Conservation (phyloP, 805 yeast species). For the Starmerella sp. region DNA sequence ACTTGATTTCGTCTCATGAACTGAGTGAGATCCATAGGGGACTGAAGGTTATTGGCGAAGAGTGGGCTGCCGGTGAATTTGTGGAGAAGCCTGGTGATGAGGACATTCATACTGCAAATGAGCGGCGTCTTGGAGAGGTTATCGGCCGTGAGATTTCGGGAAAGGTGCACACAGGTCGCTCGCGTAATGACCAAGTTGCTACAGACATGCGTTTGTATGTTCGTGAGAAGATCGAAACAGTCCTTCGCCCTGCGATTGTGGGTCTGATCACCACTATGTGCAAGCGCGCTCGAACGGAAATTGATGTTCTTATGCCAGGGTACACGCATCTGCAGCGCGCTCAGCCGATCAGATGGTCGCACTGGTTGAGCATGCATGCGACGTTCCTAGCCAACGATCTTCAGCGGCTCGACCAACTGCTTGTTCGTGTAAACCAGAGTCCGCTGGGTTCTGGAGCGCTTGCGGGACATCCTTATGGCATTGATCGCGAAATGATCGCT, state of each 20-base stretch:
- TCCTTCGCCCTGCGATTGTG: constrained; percentile 45
- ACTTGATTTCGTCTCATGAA: constrained; percentile 63
- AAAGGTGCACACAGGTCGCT: constrained; percentile 97
- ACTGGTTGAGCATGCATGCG: constrained; percentile 90
- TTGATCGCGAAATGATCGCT: constrained; percentile 86
- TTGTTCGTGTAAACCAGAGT: constrained; percentile 69
- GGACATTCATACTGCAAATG: constrained; percentile 97
- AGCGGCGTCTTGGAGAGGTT: constrained; percentile 91
- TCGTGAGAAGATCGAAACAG: constrained; percentile 51
- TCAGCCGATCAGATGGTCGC: constrained; percentile 99
- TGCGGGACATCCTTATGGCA: constrained; percentile 99
- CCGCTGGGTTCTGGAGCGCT: constrained; percentile 97
- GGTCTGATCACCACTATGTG: constrained; percentile 56
- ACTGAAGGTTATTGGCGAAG: constrained; percentile 53
- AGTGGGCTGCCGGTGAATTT: constrained; percentile 66
- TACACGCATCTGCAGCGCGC: constrained; percentile 98
- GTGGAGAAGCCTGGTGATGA: constrained; percentile 83
- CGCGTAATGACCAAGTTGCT: constrained; percentile 97
- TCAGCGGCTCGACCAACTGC: constrained; percentile 69
- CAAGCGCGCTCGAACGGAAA: constrained; percentile 71
- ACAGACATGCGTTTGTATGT: constrained; percentile 97
- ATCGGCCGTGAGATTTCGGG: constrained; percentile 93
- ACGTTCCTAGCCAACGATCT: constrained; percentile 88
- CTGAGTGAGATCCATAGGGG: constrained; percentile 75
- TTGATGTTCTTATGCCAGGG: constrained; percentile 94